Conservation (phyloP, 2,329 filamentous ascomycete genomes). For the Cordyceps cicadae region DNA sequence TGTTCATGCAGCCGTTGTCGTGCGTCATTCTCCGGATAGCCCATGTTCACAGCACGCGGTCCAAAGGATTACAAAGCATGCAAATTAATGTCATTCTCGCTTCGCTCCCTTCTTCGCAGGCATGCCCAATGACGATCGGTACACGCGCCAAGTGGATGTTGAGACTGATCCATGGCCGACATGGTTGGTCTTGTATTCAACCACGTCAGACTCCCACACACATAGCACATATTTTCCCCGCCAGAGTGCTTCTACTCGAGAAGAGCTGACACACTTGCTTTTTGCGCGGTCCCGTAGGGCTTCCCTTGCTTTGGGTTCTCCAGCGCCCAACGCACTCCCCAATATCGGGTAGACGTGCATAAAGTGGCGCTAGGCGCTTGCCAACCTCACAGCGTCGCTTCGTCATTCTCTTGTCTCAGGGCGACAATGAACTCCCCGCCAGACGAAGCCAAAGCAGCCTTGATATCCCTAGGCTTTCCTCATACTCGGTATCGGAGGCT, state of each 20-base stretch:
- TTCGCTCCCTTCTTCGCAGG: not conserved
- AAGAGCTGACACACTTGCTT: not conserved
- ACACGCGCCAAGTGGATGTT: not conserved
- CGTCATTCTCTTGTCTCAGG: not conserved
- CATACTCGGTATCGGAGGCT: not conserved
- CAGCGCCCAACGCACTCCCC: not conserved
- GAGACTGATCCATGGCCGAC: not conserved
- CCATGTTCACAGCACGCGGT: not conserved
- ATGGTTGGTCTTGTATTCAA: conserved; percentile 7
- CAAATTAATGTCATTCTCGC: not conserved
- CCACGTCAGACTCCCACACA: conserved; percentile 10
- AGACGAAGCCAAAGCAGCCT: not conserved
- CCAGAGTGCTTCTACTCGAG: not conserved
- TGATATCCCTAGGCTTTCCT: not conserved
- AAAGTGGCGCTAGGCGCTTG: conserved; percentile 2
- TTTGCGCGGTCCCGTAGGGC: not conserved
- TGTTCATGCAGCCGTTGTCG: not conserved
- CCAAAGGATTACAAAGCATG: not conserved
- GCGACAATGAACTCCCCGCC: not conserved
- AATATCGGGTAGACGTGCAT: conserved; percentile 8
- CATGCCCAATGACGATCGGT: conserved; percentile 4
- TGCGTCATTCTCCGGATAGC: not conserved
- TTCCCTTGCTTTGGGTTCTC: conserved; percentile 7
- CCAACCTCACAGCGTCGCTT: not conserved
- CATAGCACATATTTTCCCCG: not conserved